Conservation (phyloP, 805 yeast species). For the Jamesozyma jinghongensis region DNA sequence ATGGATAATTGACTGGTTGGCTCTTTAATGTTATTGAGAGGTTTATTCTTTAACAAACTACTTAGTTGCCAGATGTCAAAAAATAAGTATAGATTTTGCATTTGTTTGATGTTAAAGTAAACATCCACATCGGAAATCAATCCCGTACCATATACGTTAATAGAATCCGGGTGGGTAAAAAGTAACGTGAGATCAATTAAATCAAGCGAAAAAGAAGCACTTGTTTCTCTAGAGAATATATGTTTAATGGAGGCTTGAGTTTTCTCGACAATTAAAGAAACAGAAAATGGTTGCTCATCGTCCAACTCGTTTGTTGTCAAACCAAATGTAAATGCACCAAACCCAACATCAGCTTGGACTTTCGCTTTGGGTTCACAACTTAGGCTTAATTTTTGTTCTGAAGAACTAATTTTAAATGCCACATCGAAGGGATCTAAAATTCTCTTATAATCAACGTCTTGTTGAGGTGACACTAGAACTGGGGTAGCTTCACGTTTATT, state of each 20-base stretch:
- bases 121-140: constrained; percentile 47
- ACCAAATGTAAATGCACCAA: constrained; percentile 55
- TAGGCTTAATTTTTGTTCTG: constrained; percentile 62
- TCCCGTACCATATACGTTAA: constrained; percentile 42
- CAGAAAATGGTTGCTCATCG: constrained; percentile 34
- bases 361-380: constrained; percentile 94
- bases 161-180: constrained; percentile 35
- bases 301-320: constrained; percentile 42
- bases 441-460: constrained; percentile 33
- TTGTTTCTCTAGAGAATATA: constrained; percentile 79
- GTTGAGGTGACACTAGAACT: background rate
- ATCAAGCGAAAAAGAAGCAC: constrained; percentile 55
- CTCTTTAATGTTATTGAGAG: constrained; percentile 5
- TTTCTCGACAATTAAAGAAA: constrained; percentile 42
- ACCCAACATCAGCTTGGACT: constrained; percentile 75
- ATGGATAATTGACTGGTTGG: constrained; percentile 5
- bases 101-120: constrained; percentile 69
- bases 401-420: constrained; percentile 54
- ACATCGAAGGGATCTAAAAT: constrained; percentile 50
- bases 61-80: constrained; percentile 72
- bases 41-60: constrained; percentile 19
- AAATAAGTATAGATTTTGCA: constrained; percentile 79
- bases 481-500: constrained; percentile 2
- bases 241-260: constrained; percentile 74
- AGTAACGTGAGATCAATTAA: constrained; percentile 42